Conservation (phyloP, 371 early-diverging fungal genomes). For the Rhizopus sp. region DNA sequence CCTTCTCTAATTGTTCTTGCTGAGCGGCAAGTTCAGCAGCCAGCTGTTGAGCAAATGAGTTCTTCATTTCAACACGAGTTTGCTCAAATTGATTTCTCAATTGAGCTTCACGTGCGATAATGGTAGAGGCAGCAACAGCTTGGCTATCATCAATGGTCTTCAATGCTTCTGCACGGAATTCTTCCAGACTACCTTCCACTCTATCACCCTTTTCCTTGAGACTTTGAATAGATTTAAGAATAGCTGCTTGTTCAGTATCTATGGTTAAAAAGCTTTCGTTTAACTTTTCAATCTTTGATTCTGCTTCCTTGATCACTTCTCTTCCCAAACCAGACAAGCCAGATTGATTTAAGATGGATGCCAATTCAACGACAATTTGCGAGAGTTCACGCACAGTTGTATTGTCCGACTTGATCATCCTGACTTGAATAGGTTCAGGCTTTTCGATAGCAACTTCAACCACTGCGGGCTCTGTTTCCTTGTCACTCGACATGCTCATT, state of each 20-base stretch:
- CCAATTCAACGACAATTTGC: conserved; percentile 29
- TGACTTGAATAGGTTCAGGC: conserved; percentile 27
- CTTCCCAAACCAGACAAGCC: conserved; percentile 37
- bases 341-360: conserved; percentile 34
- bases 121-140: conserved; percentile 17
- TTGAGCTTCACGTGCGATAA: conserved; percentile 40
- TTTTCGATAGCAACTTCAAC: conserved; percentile 25
- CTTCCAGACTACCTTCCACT: conserved; percentile 26
- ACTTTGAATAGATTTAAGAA: conserved; percentile 19
- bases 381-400: conserved; percentile 24
- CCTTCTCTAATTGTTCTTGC: conserved; percentile 38
- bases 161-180: conserved; percentile 20
- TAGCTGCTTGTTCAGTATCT: conserved; percentile 22
- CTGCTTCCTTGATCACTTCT: conserved; percentile 27
- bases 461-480: conserved; percentile 15
- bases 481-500: conserved; percentile 14
- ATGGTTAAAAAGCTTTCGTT: conserved; percentile 17
- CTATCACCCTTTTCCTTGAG: conserved; percentile 21
- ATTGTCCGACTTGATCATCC: conserved; percentile 19
- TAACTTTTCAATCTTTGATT: conserved; percentile 21
- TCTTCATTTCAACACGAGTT: conserved; percentile 33
- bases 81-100: conserved; percentile 43
- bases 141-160: conserved; percentile 16
- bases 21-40: conserved; percentile 38
- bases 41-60: conserved; percentile 32